Base-by-base conservation (phyloP, 108 stramenopile genomes). In the Skeletonema tropicum region DNA sequence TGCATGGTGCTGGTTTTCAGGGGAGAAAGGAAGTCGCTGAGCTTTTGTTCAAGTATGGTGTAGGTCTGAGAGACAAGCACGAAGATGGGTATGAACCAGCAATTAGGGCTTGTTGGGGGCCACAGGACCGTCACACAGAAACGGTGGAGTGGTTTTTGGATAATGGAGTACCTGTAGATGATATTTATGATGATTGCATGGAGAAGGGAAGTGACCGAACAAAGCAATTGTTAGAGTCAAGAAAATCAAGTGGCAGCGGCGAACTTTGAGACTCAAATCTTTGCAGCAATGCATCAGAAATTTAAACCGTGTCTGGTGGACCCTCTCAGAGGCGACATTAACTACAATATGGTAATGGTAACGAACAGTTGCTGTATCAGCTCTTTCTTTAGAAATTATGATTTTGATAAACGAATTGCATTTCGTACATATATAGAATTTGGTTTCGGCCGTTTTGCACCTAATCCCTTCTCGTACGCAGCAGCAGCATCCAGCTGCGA, bases 361-460 rank as follows among this genome's bases (percentile, higher is more conserved):
- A 29, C 26, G 26, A 29, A 29, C 26, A 29, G 26, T 2, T 1
- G 26, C 26, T 29, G 1, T 29, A 29, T 29, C n/a, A n/a, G n/a
- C n/a, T n/a, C n/a, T n/a, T n/a, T 29, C 26, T 29, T 29, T 29
- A 29, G 26, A 29, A 29, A 29, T 17, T 42, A 25, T 41, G 46
- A n/a, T 74, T 49, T 9, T 29, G 74, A 57, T 52, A 74, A 64
- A 66, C 71, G 71, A 57, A 78, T 25, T 55, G 76, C 82, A 81
- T 87, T 87, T 14, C 77, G 79, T 33, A 68, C 86, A 57, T 87
- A 87, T 19, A 87, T 74, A 8, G 74, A 76, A 49, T 87, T 87
- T 33, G 76, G 64, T 49, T 68, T 82, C 30, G 82, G 80, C 36
- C 69, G 66, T 42, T 87, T 84, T 23, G 68, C 57, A 33, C 79